Conservation (phyloP, 2,329 filamentous ascomycete genomes). For the Aspergillus phoenicis region DNA sequence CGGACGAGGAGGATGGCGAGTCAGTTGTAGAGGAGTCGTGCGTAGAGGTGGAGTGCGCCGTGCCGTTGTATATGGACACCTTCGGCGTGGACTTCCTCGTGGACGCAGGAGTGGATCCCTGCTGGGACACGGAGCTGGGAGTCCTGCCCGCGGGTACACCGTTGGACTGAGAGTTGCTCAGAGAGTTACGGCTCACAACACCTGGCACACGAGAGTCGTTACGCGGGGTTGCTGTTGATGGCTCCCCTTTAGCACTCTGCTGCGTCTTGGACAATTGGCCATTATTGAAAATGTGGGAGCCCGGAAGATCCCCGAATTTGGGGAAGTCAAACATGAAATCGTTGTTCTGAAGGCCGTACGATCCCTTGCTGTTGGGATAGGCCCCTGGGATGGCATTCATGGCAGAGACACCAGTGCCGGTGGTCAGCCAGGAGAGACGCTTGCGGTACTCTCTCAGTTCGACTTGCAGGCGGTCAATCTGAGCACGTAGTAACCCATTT, state of each 20-base stretch:
- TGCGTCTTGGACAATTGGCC: conserved; percentile 39
- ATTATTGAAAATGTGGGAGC: conserved; percentile 55
- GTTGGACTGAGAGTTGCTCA: conserved; percentile 16
- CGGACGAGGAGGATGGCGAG: conserved; percentile 52
- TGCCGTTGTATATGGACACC: conserved; percentile 23
- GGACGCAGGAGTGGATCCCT: conserved; percentile 19
- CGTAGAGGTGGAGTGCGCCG: conserved; percentile 22
- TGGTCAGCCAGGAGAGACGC: conserved; percentile 67
- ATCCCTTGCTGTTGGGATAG: conserved; percentile 44
- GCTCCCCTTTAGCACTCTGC: conserved; percentile 34
- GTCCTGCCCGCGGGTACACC: conserved; percentile 3
- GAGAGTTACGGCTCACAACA: conserved; percentile 32
- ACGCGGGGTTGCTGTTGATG: conserved; percentile 23
- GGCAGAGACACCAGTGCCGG: conserved; percentile 50
- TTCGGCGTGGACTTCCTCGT: conserved; percentile 11
- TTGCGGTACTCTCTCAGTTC: conserved; percentile 92
- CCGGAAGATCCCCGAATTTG: conserved; percentile 77
- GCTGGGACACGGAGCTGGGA: conserved; percentile 12
- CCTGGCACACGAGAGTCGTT: conserved; percentile 31
- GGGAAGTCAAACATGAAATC: conserved; percentile 97
- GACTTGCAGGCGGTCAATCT: conserved; percentile 81
- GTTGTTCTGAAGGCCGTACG: conserved; percentile 67
- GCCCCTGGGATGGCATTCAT: conserved; percentile 50
- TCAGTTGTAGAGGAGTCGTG: conserved; percentile 46
- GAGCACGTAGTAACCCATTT: conserved; percentile 79